These are phyloP conservation scores for Heritiera fomes DNA, from an alignment of 345 rosid species.

Conservation along the genomic window DNA sequence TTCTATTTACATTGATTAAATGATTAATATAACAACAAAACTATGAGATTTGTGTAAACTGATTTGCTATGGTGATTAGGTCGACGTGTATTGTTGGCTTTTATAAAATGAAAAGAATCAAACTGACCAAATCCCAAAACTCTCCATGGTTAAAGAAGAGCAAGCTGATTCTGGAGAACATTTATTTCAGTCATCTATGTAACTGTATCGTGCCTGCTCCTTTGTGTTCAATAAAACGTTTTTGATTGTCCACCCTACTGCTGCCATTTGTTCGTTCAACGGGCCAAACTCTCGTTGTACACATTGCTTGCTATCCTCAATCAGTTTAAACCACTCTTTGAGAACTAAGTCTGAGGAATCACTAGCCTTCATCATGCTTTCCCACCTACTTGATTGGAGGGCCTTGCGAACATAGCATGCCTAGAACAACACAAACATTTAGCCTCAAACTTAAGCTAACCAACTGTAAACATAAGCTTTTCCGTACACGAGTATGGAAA, in stretches of 20 bases:
- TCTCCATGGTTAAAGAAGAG: not conserved
- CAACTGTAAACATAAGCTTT: constrained; percentile 3
- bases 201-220: constrained; percentile 67
- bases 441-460: not conserved
- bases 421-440: constrained; percentile 27
- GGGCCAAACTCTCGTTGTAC: constrained; percentile 29
- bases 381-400: constrained; percentile 37
- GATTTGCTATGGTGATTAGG: not conserved
- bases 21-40: not conserved
- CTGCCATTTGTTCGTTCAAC: constrained; percentile 52
- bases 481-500: not conserved
- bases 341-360: constrained; percentile 22
- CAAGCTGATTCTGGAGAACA: not conserved
- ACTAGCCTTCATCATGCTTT: constrained; percentile 20
- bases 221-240: constrained; percentile 57
- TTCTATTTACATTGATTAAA: not conserved
- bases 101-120: not conserved
- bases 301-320: constrained; percentile 40
- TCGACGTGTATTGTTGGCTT: not conserved
- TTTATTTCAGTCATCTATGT: constrained; percentile 45
- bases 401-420: constrained; percentile 57
- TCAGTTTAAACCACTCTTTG: constrained; percentile 48
- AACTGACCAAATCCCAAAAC: constrained; percentile 5
- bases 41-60: not conserved
- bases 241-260: constrained; percentile 66